Conservation (phyloP, 768 basidiomycete species). For the Lactifluus subvellereus region DNA sequence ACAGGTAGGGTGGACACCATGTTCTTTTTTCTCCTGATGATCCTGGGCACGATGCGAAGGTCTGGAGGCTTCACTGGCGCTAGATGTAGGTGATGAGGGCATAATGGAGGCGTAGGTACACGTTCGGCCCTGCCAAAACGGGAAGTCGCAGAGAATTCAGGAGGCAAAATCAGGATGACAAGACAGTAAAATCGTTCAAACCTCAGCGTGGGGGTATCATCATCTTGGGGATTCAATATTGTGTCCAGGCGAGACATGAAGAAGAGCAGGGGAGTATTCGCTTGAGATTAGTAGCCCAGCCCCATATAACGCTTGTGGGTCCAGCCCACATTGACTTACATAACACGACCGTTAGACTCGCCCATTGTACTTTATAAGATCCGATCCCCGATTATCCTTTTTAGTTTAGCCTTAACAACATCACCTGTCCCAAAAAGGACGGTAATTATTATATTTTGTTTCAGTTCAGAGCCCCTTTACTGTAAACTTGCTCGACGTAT, state of each 20-base stretch:
- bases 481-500: too few species aligned
- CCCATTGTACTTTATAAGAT: slow-evolving; percentile 24
- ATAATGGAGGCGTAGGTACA: slow-evolving; percentile 12
- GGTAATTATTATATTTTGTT: not conserved
- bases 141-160: not conserved
- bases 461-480: not conserved
- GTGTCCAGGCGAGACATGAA: slow-evolving; percentile 24
- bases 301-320: slow-evolving; percentile 11
- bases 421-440: not conserved
- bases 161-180: not conserved
- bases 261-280: not conserved
- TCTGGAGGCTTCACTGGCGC: slow-evolving; percentile 8
- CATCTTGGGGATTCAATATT: slow-evolving; percentile 22
- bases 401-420: not conserved
- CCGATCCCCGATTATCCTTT: slow-evolving; percentile 19
- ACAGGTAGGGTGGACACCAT: slow-evolving; percentile 67
- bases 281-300: not conserved
- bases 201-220: slow-evolving; percentile 7
- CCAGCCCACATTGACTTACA: not conserved
- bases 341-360: not conserved
- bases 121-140: slow-evolving; percentile 11
- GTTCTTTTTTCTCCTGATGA: slow-evolving; percentile 32
- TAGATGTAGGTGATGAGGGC: slow-evolving; percentile 15
- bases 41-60: not conserved
- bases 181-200: not conserved